Conservation (phyloP, 1,139 yeast genomes). For the Hanseniaspora sp. region DNA sequence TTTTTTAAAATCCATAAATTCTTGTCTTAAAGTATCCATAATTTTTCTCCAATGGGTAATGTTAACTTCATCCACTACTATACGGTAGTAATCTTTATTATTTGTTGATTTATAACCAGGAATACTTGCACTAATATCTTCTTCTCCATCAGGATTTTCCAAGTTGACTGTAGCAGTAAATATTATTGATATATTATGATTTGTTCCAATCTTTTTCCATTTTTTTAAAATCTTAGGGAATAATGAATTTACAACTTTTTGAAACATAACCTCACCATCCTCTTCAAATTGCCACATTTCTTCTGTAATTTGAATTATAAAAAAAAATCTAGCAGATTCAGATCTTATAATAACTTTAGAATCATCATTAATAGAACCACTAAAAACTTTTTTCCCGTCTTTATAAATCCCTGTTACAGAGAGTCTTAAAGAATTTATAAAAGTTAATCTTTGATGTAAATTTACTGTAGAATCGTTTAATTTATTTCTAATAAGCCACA, state of each 20-base stretch:
- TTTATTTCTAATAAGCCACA: conserved; percentile 72
- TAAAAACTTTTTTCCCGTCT: conserved; percentile 54
- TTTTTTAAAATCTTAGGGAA: conserved; percentile 80
- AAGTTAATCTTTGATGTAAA: conserved; percentile 52
- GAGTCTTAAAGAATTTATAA: conserved; percentile 53
- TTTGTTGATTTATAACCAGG: conserved; percentile 66
- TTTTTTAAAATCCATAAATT: conserved; percentile 69
- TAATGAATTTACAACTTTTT: conserved; percentile 78
- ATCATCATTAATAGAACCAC: conserved; percentile 56
- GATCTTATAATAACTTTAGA: conserved; percentile 81
- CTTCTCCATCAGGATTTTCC: conserved; percentile 33
- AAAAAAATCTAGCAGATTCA: conserved; percentile 75
- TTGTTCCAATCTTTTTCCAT: conserved; percentile 79
- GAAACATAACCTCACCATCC: conserved; percentile 87
- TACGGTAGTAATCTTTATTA: conserved; percentile 72
- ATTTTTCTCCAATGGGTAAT: conserved; percentile 81
- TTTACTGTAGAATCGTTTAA: conserved; percentile 57
- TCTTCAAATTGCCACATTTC: conserved; percentile 99
- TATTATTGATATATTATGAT: conserved; percentile 84
- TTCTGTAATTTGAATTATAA: conserved; percentile 74
- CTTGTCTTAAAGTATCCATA: conserved; percentile 75
- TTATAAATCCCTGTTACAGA: conserved; percentile 57
- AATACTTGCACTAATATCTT: conserved; percentile 42
- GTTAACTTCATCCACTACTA: conserved; percentile 90
- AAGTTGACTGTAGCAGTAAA: conserved; percentile 66